Conservation (phyloP, 75 land plant genomes). For the Sequoia sempervirens region DNA sequence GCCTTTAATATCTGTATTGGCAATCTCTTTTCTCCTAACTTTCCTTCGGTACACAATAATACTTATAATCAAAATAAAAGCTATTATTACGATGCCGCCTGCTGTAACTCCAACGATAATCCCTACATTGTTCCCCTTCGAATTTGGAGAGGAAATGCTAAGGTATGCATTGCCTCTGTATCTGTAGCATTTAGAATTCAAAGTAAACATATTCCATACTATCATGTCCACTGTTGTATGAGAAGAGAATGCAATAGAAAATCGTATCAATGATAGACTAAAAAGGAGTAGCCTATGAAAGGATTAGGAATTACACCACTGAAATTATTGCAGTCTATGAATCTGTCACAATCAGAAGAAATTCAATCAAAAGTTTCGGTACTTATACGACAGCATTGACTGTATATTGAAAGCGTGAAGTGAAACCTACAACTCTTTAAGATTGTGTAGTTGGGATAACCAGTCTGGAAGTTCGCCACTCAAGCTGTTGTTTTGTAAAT, state of each 20-base stretch:
- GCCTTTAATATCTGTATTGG: background rate
- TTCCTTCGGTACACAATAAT: background rate
- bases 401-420: background rate
- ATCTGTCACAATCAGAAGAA: background rate
- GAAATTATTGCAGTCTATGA: background rate
- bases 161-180: background rate
- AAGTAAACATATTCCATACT: background rate
- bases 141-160: background rate
- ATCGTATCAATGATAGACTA: background rate
- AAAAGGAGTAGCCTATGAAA: background rate
- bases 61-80: background rate
- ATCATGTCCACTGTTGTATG: too few species aligned
- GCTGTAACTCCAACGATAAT: background rate
- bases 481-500: background rate
- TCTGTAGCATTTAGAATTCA: background rate
- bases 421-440: background rate
- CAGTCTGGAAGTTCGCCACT: background rate
- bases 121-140: background rate
- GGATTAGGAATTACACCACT: background rate
- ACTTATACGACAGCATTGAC: background rate
- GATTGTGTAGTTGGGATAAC: background rate
- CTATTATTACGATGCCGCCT: background rate
- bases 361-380: background rate
- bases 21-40: background rate
- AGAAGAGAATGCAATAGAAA: background rate